phyloP scores from a whole-genome alignment of 192 early-diverging fungal genomes.

The Entrophospora sp. region DNA sequence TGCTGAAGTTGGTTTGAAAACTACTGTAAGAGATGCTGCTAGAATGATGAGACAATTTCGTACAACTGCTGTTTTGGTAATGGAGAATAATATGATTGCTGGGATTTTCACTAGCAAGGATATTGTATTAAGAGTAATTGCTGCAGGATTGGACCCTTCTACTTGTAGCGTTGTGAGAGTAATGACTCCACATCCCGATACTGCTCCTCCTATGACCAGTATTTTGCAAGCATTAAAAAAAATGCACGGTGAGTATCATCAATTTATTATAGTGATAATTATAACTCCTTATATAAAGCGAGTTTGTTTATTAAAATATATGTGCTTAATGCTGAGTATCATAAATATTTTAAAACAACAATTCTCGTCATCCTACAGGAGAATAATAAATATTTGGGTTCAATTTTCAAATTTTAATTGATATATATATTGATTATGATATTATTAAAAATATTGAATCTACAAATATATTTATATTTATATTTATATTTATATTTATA shows the following conservation, averaged over 20 bases:
- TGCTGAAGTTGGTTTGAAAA: conserved; percentile 54
- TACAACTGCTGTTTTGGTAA: conserved; percentile 66
- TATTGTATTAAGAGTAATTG: conserved; percentile 79
- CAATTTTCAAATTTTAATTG: too few relatives aligned
- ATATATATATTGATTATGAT: too few relatives aligned
- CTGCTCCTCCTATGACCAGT: conserved; percentile 54
- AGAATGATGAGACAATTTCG: conserved; percentile 61
- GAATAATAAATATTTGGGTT: not conserved
- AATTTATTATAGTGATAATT: not conserved
- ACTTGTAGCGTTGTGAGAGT: conserved; percentile 89
- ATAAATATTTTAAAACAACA: not conserved
- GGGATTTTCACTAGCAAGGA: too few relatives aligned
- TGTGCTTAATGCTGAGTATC: too few relatives aligned
- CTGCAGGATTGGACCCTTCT: conserved; percentile 75
- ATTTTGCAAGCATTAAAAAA: conserved; percentile 74
- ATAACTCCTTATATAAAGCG: not conserved
- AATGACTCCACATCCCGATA: too few relatives aligned
- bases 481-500: too few relatives aligned
- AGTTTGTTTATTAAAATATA: too few relatives aligned
- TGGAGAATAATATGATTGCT: conserved; percentile 61
- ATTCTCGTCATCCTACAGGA: not conserved
- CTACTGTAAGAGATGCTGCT: conserved; percentile 63
- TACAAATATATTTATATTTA: too few relatives aligned
- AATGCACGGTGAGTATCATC: conserved; percentile 56
- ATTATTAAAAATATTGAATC: too few relatives aligned